These are phyloP conservation scores for Penicillium griseofulvum DNA, from an alignment of 2,329 filamentous ascomycete genomes.

Conservation along the genomic window DNA sequence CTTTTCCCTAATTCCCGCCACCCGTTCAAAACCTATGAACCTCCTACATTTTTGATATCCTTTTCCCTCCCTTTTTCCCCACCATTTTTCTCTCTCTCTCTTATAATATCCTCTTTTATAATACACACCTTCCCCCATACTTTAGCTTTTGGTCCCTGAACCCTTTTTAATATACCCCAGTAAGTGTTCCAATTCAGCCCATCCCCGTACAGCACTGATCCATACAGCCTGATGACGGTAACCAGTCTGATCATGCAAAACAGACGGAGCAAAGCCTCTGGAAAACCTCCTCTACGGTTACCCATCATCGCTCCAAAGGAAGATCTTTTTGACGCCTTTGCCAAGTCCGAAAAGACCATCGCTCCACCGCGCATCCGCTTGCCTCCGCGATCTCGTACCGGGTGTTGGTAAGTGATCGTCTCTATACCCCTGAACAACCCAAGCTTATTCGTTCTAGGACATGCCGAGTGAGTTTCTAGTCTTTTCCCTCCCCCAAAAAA, in stretches of 20 bases:
- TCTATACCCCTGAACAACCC: not conserved
- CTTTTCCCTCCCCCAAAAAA: not conserved
- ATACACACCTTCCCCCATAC: not conserved
- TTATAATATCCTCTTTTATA: not conserved
- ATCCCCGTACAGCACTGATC: conserved; percentile 8
- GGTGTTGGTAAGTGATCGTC: conserved; percentile 48
- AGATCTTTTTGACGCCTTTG: conserved; percentile 26
- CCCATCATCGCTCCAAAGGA: conserved; percentile 49
- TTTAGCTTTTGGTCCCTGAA: not conserved
- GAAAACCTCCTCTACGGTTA: conserved; percentile 39
- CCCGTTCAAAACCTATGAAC: conserved; percentile 10
- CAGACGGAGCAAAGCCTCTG: conserved; percentile 36
- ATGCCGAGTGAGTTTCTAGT: conserved; percentile 38
- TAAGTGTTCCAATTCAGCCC: conserved; percentile 9
- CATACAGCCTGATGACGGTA: conserved; percentile 32
- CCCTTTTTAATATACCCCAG: not conserved
- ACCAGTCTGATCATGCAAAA: conserved; percentile 38
- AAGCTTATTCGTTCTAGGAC: conserved; percentile 35
- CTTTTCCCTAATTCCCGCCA: conserved; percentile 13
- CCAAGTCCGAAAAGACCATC: conserved; percentile 32
- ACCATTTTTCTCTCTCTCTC: not conserved
- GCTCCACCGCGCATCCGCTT: conserved; percentile 46
- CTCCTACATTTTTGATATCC: conserved; percentile 9
- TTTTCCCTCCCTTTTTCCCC: not conserved
- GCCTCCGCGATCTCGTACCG: conserved; percentile 54